Percentiles rank a stretch among this genome's conserved stretches.
Conservation (phyloP, 2,329 filamentous ascomycete species). For the Pseudopyrenochaeta lycopersici region DNA sequence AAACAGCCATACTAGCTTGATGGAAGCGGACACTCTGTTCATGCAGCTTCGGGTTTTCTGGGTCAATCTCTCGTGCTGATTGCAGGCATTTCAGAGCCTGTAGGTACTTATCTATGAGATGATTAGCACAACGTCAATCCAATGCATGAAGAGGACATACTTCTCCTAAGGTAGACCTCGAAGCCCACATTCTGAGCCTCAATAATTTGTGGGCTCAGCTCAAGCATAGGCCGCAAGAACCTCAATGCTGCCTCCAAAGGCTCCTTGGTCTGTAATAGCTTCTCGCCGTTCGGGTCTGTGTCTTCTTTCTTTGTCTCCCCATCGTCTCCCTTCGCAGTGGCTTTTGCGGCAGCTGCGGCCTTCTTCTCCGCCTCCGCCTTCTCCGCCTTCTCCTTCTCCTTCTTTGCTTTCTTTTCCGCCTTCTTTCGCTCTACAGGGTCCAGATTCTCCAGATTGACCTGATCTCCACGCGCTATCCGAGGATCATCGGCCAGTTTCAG, state of each 20-base stretch:
- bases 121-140: conserved; percentile 2
- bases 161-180: conserved; percentile 84
- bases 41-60: conserved; percentile 75
- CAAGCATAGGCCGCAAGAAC: conserved; percentile 81
- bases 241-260: conserved; percentile 88
- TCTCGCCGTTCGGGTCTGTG: conserved; percentile 83
- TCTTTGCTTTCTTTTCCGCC: conserved; percentile 88
- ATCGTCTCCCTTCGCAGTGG: conserved; percentile 67
- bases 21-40: conserved; percentile 77
- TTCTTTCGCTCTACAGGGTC: conserved; percentile 79
- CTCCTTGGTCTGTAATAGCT: conserved; percentile 80
- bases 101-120: conserved; percentile 77
- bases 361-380: conserved; percentile 80
- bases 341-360: conserved; percentile 73
- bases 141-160: conserved; percentile 62
- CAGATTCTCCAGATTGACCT: conserved; percentile 61
- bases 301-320: conserved; percentile 84
- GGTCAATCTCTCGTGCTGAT: conserved; percentile 73
- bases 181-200: conserved; percentile 87
- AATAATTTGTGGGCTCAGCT: conserved; percentile 81
- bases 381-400: conserved; percentile 75
- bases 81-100: conserved; percentile 87
- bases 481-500: conserved; percentile 80
- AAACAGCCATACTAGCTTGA: conserved; percentile 56
- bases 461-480: conserved; percentile 68